A percentile compares a stretch with the other conserved stretches of the same genome.
Conservation (phyloP, 805 yeast genomes). For the Nematodospora valgi region DNA sequence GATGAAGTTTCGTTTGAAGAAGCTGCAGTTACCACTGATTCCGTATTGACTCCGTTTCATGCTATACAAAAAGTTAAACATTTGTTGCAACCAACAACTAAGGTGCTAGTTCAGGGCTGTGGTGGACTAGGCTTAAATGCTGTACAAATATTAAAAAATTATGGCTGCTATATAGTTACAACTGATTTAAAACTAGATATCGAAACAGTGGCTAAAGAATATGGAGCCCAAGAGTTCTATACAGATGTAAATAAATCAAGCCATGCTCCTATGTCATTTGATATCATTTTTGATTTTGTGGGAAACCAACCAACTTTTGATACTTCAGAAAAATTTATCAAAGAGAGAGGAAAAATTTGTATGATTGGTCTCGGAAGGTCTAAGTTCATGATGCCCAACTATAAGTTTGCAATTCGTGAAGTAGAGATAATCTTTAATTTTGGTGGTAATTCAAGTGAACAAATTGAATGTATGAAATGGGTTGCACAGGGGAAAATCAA, state of each 20-base stretch:
- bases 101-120: slow-evolving; percentile 36
- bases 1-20: slow-evolving; percentile 35
- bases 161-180: slow-evolving; percentile 31
- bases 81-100: slow-evolving; percentile 26
- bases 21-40: slow-evolving; percentile 42
- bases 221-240: slow-evolving; percentile 43
- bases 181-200: slow-evolving; percentile 28
- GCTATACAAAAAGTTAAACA: slow-evolving; percentile 35
- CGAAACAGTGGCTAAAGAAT: slow-evolving; percentile 22
- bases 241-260: slow-evolving; percentile 24
- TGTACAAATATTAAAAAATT: slow-evolving; percentile 33
- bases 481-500: slow-evolving; percentile 35
- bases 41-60: slow-evolving; percentile 42
- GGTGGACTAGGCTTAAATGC: slow-evolving; percentile 45
- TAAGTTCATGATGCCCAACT: slow-evolving; percentile 28
- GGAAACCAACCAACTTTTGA: slow-evolving; percentile 31
- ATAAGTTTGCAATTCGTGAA: slow-evolving; percentile 39
- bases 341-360: slow-evolving; percentile 34
- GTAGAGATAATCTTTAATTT: slow-evolving; percentile 36
- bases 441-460: slow-evolving; percentile 45
- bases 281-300: slow-evolving; percentile 36
- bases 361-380: slow-evolving; percentile 43
- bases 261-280: slow-evolving; percentile 33
- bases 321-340: slow-evolving; percentile 27
- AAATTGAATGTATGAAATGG: slow-evolving; percentile 42